These are phyloP conservation scores for Hymenoscyphus fructigenus DNA, from an alignment of 2,329 filamentous ascomycete species.

Conservation along the genomic window DNA sequence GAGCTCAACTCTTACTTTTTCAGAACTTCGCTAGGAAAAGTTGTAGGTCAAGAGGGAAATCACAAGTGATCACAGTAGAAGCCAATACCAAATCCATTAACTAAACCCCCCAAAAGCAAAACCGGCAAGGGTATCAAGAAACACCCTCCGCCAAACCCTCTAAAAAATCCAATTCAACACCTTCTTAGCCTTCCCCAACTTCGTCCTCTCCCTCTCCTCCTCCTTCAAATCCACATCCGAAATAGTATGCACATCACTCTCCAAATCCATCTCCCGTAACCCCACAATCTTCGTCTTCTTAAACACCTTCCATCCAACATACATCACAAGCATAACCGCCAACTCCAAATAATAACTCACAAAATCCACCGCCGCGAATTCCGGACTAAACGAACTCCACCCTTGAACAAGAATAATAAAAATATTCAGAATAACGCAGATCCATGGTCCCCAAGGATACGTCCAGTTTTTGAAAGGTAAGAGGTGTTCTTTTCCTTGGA, in stretches of 20 bases:
- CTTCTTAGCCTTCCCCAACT: conserved; percentile 29
- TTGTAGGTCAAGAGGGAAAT: too few relatives aligned
- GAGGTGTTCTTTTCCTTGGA: conserved; percentile 59
- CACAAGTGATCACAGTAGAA: too few relatives aligned
- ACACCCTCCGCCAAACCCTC: not conserved
- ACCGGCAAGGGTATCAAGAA: not conserved
- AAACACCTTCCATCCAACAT: conserved; percentile 53
- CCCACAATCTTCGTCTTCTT: conserved; percentile 48
- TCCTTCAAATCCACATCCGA: conserved; percentile 33
- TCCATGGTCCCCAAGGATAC: conserved; percentile 60
- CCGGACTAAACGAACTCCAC: conserved; percentile 61
- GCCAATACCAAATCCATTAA: too few relatives aligned
- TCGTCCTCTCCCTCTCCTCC: conserved; percentile 27
- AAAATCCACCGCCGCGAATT: conserved; percentile 58
- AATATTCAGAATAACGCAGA: conserved; percentile 55
- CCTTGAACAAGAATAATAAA: conserved; percentile 64
- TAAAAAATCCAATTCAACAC: conserved; percentile 35
- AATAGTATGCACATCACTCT: conserved; percentile 45
- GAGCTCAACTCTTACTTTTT: too few relatives aligned
- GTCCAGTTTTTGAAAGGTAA: conserved; percentile 67
- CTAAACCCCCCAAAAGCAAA: too few relatives aligned
- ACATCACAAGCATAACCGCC: conserved; percentile 57
- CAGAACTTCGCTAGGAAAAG: too few relatives aligned
- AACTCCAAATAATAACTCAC: conserved; percentile 65
- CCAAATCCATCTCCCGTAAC: conserved; percentile 50